Conservation (phyloP, 2,329 filamentous ascomycete genomes). For the Colletotrichum sublineola region DNA sequence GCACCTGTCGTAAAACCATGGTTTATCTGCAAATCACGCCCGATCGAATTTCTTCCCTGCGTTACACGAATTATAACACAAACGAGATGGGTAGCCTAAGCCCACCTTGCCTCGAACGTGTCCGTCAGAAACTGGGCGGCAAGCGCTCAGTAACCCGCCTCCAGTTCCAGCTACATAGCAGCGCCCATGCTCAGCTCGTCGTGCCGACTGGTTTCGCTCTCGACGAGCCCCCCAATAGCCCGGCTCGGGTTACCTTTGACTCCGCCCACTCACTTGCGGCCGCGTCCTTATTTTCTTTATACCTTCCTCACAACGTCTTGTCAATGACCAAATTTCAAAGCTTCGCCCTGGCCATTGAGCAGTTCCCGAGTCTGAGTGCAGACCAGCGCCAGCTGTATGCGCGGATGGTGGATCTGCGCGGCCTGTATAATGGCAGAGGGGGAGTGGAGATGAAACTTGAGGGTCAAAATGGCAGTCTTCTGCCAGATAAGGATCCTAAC, state of each 20-base stretch:
- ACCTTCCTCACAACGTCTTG: conserved; percentile 6
- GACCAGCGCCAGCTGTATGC: conserved; percentile 12
- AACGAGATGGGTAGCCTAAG: neutral
- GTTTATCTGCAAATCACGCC: conserved; percentile 9
- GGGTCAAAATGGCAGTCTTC: no score
- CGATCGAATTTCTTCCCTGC: neutral
- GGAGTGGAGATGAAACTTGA: neutral
- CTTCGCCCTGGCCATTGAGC: conserved; percentile 2
- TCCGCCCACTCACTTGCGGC: conserved; percentile 5
- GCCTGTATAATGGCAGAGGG: conserved; percentile 27
- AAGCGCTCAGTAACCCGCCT: conserved; percentile 12
- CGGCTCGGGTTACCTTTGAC: neutral
- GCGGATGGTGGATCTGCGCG: conserved; percentile 19
- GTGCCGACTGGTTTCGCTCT: neutral
- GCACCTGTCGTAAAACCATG: neutral
- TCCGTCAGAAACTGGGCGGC: conserved; percentile 5
- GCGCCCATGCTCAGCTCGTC: conserved; percentile 12
- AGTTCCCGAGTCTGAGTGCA: conserved; percentile 9
- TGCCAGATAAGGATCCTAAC: neutral
- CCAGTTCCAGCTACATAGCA: conserved; percentile 19
- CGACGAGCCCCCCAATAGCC: neutral
- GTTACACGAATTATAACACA: neutral
- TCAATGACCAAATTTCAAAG: neutral
- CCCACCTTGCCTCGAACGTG: neutral
- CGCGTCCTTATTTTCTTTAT: conserved; percentile 11